Evolutionary conservation across 768 basidiomycete genomes (phyloP).

Genomic region (Lentinula boryana): DNA sequence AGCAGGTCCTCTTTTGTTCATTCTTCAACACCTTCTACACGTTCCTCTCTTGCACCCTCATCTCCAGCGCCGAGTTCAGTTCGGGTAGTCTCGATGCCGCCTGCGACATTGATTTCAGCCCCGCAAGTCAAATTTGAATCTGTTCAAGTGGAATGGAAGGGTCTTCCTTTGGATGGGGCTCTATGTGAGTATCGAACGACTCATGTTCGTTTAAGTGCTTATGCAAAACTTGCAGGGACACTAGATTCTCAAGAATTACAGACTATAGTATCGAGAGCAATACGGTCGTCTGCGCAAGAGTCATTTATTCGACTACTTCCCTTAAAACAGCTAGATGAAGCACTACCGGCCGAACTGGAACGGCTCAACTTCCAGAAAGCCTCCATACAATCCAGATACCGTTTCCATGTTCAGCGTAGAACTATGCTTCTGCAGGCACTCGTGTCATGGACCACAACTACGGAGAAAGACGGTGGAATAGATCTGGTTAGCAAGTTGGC

Average conservation of each 20-base stretch:
- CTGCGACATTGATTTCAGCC: constrained; percentile 37
- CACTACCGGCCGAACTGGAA: constrained; percentile 52
- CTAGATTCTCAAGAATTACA: constrained; percentile 43
- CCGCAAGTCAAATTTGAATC: constrained; percentile 53
- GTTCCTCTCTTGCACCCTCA: neutral
- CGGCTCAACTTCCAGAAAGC: constrained; percentile 48
- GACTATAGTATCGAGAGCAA: constrained; percentile 64
- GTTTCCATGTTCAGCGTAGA: constrained; percentile 59
- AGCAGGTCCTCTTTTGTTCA: neutral
- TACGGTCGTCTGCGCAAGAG: constrained; percentile 61
- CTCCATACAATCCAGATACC: constrained; percentile 57
- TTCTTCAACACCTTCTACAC: neutral
- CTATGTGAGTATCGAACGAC: constrained; percentile 31
- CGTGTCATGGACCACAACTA: constrained; percentile 40
- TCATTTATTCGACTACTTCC: constrained; percentile 69
- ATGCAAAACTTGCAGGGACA: neutral
- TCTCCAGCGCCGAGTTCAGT: neutral
- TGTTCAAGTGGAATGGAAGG: constrained; percentile 56
- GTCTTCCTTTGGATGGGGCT: constrained; percentile 65
- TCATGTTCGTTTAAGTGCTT: neutral
- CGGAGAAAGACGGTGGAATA: constrained; percentile 25
- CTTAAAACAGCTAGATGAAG: constrained; percentile 51
- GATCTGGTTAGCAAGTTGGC: constrained; percentile 38
- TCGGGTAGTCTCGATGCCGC: neutral
- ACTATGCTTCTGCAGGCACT: constrained; percentile 71